Base-by-base conservation (phyloP, 164 flowering plant species). In the Akebia trifoliata region DNA sequence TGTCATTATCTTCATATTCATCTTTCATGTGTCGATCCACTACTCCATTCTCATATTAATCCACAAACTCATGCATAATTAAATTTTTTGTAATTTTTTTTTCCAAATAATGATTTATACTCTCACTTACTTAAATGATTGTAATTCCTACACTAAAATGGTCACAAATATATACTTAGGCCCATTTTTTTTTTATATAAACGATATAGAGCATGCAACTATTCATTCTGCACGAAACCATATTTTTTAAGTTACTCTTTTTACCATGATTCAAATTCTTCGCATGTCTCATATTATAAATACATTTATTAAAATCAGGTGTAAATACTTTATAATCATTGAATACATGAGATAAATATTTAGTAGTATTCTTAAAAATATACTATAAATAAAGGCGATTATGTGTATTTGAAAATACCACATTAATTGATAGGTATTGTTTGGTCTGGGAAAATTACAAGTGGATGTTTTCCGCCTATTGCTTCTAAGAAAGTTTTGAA, bases 91-190 rank as follows among this genome's bases (percentile, higher is more conserved):
- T 17, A n/a, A 56, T 42, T 42, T 28, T 42, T 21, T 43, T 44
- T 30, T 57, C 34, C 6, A 57, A 48, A 20, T 8, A 57, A 6
- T 2, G 2, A 20, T 44, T 57, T 28, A 57, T 34, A 32, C 61
- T 48, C 25, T 34, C 43, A 57, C 42, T 45, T 34, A 20, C 22
- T 20, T 57, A n/a, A 4, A 42, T 57, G n/a, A 21, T 45, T 34
- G 52, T 57, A 40, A 45, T 57, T 11, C 60, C 60, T 43, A 37
- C 60, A 57, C 60, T 43, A 57, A 57, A 57, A 21, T 57, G 32
- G 18, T 31, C 18, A 0, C 17, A 28, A 12, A 28, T 50, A 43
- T 29, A 57, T 6, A 43, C 30, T 29, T 30, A 28, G 4, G 38
- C 50, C 60, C 60, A 57, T 32, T 57, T 57, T 39, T 43, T 50